Evolutionary conservation across 1,139 yeast genomes (phyloP), one percentile per base, ranked within the genome.

Genomic region (Candida frijolesensis): DNA sequence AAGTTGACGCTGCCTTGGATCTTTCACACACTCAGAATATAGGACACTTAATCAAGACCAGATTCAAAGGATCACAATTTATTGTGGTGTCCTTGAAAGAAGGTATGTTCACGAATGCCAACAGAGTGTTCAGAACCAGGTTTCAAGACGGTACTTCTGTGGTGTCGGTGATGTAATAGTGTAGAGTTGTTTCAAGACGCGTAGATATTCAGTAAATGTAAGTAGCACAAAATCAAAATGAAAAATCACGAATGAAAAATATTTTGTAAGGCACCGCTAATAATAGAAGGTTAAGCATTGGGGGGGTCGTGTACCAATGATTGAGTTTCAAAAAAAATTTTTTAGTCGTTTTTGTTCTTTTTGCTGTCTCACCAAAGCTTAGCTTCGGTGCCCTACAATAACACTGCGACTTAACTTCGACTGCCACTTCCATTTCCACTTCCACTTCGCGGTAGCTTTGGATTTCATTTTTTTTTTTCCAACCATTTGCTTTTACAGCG

Each of bases 71-170:
- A 0, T 87, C 97, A 2, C 99, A 95, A 65, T 95, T 95, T 63
- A 92, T 95, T 57, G 96, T 95, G 50, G 99, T 95, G 16, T 89
- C 97, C 29, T 82, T 95, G 70, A 95, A 95, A 65, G 99, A 95
- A 66, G 99, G 98, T 14, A 90, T 95, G 97, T 95, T 94, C 65
- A 87, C 96, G 25, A 95, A 95, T 70, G 99, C 99, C 12, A 95
- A 95, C 64, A 78, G 96, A 54, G 90, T 95, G 32, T 95, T 91
- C 67, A 80, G 96, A 60, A 92, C 98, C 1, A 78, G 97, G 57
- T 94, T 94, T 70, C 97, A 92, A 65, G 97, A 94, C 61, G 98
- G 99, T 58, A 92, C 97, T 0, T 90, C 97, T 30, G 92, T 92
- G 30, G 98, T 94, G 1, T 83, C 89, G 41, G 80, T 84, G 4